Evolutionary conservation across 2,329 filamentous ascomycete genomes (phyloP), one percentile per base, ranked within the genome.

Genomic region (Claviceps capensis): DNA sequence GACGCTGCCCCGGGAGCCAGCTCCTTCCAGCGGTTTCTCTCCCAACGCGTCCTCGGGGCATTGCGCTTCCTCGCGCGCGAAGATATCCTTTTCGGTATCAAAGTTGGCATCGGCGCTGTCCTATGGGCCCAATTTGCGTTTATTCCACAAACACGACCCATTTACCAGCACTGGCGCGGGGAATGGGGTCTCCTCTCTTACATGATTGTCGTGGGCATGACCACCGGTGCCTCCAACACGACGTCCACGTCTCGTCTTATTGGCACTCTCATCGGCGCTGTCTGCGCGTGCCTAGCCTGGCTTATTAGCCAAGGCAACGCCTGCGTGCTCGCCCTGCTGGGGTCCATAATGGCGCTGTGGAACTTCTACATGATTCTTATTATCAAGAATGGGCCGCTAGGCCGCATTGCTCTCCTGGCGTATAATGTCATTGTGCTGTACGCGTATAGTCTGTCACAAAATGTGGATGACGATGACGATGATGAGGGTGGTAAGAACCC

Each of bases 201-300:
- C 72, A 97, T 97, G 91, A 82, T 97, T 63, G 93, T 98, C 23
- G 95, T 90, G 64, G 89, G 87, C 40, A 97, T 96, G 89, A 98
- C 91, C 0, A 91, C 96, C 22, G 93, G 93, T 30, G 89, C 93
- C 7, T 88, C 89, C 23, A 98, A 97, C 66, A 95, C 91, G 1
- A 96, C 91, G 0, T 90, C 89, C 4, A 82, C 83, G 62, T 82
- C 90, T 48, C 83, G 93, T 59, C 91, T 97, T 63, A 73, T 88
- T 8, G 93, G 91, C 53, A 98, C 91, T 1, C 75, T 88, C 37
- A 74, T 94, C 40, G 93, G 93, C 17, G 89, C 88, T 6, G 64
- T 77, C 1, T 83, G 83, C 56, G 87, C 91, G 0, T 76, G 90
- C 36, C 58, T 85, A 11, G 81, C 86, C 47, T 98, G 93, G 93